Conservation (phyloP, 805 yeast genomes). For the Starmerella sirachaensis region DNA sequence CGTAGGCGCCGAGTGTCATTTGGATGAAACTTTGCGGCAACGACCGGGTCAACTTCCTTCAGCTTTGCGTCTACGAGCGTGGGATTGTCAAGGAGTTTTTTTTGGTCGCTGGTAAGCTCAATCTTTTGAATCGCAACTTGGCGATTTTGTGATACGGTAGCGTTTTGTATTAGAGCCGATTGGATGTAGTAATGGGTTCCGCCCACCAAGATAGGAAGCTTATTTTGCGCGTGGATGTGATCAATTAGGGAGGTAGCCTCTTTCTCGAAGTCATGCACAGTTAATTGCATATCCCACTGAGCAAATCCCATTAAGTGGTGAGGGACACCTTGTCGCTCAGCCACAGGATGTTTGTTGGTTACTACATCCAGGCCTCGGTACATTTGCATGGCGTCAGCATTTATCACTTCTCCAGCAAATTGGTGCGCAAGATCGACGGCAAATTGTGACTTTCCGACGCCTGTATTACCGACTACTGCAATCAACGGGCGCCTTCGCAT, state of each 20-base stretch:
- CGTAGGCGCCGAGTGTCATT: slow-evolving; percentile 69
- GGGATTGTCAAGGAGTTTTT: slow-evolving; percentile 12
- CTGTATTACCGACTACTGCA: slow-evolving; percentile 83
- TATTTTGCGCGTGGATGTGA: slow-evolving; percentile 53
- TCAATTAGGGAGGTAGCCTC: slow-evolving; percentile 52
- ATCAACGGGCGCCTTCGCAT: slow-evolving; percentile 33
- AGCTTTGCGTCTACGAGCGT: slow-evolving; percentile 37
- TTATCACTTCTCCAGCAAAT: slow-evolving; percentile 77
- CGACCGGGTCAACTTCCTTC: slow-evolving; percentile 48
- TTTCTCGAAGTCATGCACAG: slow-evolving; percentile 59
- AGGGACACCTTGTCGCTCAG: slow-evolving; percentile 58
- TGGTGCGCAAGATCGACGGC: slow-evolving; percentile 66
- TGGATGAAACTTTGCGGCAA: slow-evolving; percentile 80
- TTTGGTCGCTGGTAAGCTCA: slow-evolving; percentile 5
- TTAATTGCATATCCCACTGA: slow-evolving; percentile 54
- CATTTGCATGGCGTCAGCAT: slow-evolving; percentile 97
- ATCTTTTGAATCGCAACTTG: neutral
- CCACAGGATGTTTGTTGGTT: slow-evolving; percentile 83
- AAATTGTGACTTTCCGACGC: slow-evolving; percentile 87
- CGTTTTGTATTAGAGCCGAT: slow-evolving; percentile 58
- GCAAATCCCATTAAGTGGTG: slow-evolving; percentile 87
- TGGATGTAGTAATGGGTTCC: slow-evolving; percentile 94
- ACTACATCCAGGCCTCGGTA: slow-evolving; percentile 61
- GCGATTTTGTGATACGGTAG: slow-evolving; percentile 35
- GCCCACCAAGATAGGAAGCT: slow-evolving; percentile 80